These are phyloP conservation scores for Phanerochaete carnosa DNA, from an alignment of 768 basidiomycete genomes.

Conservation along the genomic window DNA sequence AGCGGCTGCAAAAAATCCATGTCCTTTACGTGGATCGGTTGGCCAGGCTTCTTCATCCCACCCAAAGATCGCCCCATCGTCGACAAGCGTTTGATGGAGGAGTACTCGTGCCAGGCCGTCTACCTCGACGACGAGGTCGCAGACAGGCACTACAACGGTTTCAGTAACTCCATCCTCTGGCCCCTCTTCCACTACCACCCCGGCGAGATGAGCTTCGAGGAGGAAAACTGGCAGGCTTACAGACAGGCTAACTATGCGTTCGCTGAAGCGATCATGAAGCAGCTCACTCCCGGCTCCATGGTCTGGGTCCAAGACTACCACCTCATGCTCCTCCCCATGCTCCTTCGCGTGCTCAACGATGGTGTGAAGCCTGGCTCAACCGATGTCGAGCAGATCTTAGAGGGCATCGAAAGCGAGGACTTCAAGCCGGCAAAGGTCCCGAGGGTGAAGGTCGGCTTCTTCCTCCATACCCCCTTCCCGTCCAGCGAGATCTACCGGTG, in stretches of 20 bases:
- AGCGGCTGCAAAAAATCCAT: conserved; percentile 98
- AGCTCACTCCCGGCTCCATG: conserved; percentile 84
- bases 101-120: conserved; percentile 96
- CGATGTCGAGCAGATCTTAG: conserved; percentile 67
- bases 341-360: conserved; percentile 86
- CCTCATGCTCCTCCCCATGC: conserved; percentile 96
- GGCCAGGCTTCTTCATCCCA: conserved; percentile 94
- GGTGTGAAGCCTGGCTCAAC: conserved; percentile 60
- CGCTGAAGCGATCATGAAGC: conserved; percentile 80
- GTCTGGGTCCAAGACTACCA: conserved; percentile 99
- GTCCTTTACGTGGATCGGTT: conserved; percentile 97
- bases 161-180: conserved; percentile 99
- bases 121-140: conserved; percentile 98
- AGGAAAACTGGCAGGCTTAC: conserved; percentile 97
- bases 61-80: conserved; percentile 87
- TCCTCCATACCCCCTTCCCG: conserved; percentile 98
- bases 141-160: conserved; percentile 97
- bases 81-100: conserved; percentile 89
- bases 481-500: conserved; percentile 96
- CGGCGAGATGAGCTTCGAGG: conserved; percentile 99
- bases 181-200: conserved; percentile 99
- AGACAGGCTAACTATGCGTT: conserved; percentile 95
- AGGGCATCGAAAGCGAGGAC: conserved; percentile 61
- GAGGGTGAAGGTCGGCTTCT: conserved; percentile 95
- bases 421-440: conserved; percentile 39